These are phyloP conservation scores for Dujonia santamariae DNA, from an alignment of 1,139 yeast species.

Conservation along the genomic window DNA sequence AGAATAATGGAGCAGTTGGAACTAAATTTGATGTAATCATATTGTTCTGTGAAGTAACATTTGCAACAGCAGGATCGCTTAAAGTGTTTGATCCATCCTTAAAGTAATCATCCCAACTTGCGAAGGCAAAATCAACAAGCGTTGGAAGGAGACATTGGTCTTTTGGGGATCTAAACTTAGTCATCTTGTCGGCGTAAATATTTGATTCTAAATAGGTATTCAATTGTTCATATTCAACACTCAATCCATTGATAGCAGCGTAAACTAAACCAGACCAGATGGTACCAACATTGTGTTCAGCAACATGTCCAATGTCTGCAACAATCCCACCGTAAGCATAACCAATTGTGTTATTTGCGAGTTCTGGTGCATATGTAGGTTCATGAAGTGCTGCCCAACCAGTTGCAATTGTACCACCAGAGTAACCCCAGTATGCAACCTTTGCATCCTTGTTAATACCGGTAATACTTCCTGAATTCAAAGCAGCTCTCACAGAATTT, in stretches of 20 bases:
- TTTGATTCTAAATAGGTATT: background rate
- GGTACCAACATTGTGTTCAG: conserved; percentile 20
- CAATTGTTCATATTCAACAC: conserved; percentile 23
- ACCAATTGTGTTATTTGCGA: conserved; percentile 11
- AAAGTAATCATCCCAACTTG: conserved; percentile 2
- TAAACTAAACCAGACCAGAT: conserved; percentile 24
- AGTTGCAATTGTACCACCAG: conserved; percentile 28
- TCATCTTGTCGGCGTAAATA: conserved; percentile 1
- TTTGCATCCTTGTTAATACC: conserved; percentile 19
- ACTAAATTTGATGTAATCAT: conserved; percentile 4
- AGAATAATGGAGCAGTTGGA: conserved; percentile 25
- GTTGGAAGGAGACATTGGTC: conserved; percentile 5
- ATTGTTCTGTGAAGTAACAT: background rate
- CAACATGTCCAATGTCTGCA: conserved; percentile 18
- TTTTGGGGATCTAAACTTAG: background rate
- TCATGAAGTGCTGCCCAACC: conserved; percentile 20
- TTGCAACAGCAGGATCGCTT: background rate
- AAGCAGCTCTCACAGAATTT: conserved; percentile 21
- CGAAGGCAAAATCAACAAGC: background rate
- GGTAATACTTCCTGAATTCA: conserved; percentile 16
- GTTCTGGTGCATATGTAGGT: conserved; percentile 21
- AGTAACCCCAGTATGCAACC: conserved; percentile 24
- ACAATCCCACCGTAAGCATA: conserved; percentile 14
- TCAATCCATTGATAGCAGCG: conserved; percentile 24
- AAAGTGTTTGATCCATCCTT: background rate